Evolutionary conservation across 202 grass and related monocot species (phyloP), one percentile per base, ranked within the genome.

Genomic region (Setaria italica): DNA sequence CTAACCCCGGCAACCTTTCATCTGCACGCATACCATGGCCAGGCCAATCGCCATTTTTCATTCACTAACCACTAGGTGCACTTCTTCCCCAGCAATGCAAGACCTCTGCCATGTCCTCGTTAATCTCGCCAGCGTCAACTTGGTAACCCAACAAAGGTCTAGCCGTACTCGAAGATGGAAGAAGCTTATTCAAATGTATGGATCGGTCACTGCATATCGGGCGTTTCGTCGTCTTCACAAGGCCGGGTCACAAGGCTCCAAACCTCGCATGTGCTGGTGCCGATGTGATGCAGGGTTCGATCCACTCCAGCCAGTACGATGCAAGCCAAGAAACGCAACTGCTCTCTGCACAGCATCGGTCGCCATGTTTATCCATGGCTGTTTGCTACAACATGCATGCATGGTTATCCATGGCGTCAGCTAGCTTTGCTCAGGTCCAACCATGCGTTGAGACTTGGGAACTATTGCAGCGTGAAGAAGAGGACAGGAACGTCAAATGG

Each of bases 191-290:
- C 39, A 60, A 77, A 62, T 17, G 6, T 39, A 62, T 32, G 48
- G 15, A 74, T 37, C 9, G 9, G 17, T 33, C 48, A 62, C 25
- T 25, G 25, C 41, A 32, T 41, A 39, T 67, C 33, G 78, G 50
- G 15, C 21, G 57, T n/a, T 62, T 56, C 65, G 65, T 81, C 79
- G 65, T 70, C 79, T 55, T 85, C 47, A 1, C 60, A 57, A 14
- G 35, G 13, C 5, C 49, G 16, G 11, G 34, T n/a, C 74, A 39
- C 30, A 70, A 70, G 53, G 30, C 58, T 79, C 76, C 76, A 64
- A 86, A 64, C 21, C 41, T 3, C 17, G 55, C 55, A 86, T 79
- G 84, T 86, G 84, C 39, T 20, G 16, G 48, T 75, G 72, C 72
- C 72, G 49, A 35, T 37, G 48, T 2, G 66, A 39, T 71, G 67